Conservation (phyloP, 176 grass and related monocot genomes). For the Miscanthus lutarioriparius region DNA sequence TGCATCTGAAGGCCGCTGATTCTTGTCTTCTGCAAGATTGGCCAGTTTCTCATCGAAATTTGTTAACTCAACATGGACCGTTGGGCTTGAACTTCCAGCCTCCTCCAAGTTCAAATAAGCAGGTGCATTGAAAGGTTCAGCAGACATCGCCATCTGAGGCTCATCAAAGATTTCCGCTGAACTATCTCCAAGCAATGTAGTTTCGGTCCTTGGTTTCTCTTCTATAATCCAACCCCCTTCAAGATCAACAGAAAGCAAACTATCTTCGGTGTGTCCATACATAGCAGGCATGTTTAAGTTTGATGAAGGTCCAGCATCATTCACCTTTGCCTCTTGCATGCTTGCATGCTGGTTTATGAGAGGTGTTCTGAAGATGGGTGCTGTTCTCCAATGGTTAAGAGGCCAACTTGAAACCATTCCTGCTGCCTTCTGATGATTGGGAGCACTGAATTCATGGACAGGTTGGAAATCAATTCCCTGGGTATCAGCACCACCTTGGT, state of each 20-base stretch:
- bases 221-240: constrained; percentile 74
- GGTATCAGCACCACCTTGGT: constrained; percentile 37
- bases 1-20: constrained; percentile 36
- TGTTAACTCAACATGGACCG: constrained; percentile 29
- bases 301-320: constrained; percentile 19
- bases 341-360: constrained; percentile 20
- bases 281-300: constrained; percentile 23
- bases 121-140: constrained; percentile 32
- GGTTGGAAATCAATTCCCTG: constrained; percentile 17
- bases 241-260: constrained; percentile 54
- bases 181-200: constrained; percentile 37
- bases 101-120: constrained; percentile 36
- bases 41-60: constrained; percentile 33
- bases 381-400: constrained; percentile 69
- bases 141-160: constrained; percentile 43
- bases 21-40: constrained; percentile 32
- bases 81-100: constrained; percentile 35
- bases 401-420: constrained; percentile 61
- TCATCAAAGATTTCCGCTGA: constrained; percentile 16
- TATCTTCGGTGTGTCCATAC: constrained; percentile 28
- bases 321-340: constrained; percentile 27
- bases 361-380: constrained; percentile 49
- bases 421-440: constrained; percentile 38
- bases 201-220: constrained; percentile 37
- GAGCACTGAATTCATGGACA: constrained; percentile 28